phyloP scores from a whole-genome alignment of 306 rosid species.

The Vigna angularis region DNA sequence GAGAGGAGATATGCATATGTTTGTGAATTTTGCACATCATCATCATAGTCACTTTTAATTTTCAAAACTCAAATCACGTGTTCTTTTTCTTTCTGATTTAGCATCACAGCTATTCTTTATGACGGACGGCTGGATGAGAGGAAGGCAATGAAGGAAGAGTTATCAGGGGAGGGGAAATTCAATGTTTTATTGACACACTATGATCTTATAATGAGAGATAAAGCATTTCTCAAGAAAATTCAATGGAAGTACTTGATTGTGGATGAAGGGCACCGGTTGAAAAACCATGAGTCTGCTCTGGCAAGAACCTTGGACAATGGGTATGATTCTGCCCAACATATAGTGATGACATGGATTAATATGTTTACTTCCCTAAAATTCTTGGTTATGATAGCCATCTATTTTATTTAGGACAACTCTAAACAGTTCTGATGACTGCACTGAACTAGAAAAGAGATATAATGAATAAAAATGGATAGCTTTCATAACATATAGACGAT shows the following conservation, averaged over 20 bases:
- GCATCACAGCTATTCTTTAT: slow-evolving; percentile 83
- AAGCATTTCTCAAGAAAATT: slow-evolving; percentile 91
- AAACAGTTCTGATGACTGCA: slow-evolving; percentile 5
- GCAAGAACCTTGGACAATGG: slow-evolving; percentile 91
- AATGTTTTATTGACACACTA: slow-evolving; percentile 94
- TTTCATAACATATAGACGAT: slow-evolving; percentile 24
- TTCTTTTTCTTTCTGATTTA: slow-evolving; percentile 55
- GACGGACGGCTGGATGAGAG: slow-evolving; percentile 96
- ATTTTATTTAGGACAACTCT: slow-evolving; percentile 32
- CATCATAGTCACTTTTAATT: slow-evolving; percentile 18
- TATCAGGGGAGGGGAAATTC: slow-evolving; percentile 90
- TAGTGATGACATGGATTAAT: slow-evolving; percentile 25
- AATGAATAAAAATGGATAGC: slow-evolving; percentile 34
- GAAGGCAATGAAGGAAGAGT: slow-evolving; percentile 89
- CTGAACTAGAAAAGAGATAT: slow-evolving; percentile 25
- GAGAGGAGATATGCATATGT: slow-evolving; percentile 32
- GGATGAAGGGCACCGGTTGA: slow-evolving; percentile 98
- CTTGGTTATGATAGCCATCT: slow-evolving; percentile 32
- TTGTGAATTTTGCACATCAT: slow-evolving; percentile 21
- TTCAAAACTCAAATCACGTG: slow-evolving; percentile 34
- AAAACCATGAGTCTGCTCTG: slow-evolving; percentile 96
- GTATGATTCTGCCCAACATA: slow-evolving; percentile 55
- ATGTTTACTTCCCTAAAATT: slow-evolving; percentile 19
- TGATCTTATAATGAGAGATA: slow-evolving; percentile 99
- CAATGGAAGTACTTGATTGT: slow-evolving; percentile 93